Evolutionary conservation across 176 grass and related monocot genomes (phyloP).

Genomic region (Raddia guianensis): DNA sequence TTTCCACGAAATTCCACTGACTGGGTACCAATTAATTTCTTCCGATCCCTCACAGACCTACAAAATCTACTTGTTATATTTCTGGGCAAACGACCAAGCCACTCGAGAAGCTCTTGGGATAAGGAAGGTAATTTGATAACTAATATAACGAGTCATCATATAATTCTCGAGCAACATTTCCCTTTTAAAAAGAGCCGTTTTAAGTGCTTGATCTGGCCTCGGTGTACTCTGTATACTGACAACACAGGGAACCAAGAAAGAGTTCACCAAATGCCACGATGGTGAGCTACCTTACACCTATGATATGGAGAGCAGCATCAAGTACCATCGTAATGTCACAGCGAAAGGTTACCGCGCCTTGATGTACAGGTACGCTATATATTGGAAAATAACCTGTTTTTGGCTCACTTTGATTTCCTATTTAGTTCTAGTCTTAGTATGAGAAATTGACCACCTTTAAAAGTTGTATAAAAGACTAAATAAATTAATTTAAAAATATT

Average conservation of each 20-base stretch:
- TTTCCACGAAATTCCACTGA: not conserved
- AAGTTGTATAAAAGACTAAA: no score
- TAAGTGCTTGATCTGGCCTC: no score
- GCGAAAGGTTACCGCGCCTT: conserved; percentile 47
- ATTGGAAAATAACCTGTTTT: no score
- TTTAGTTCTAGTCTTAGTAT: no score
- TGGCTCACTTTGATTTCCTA: no score
- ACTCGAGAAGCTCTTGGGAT: conserved; percentile 38
- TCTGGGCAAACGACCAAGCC: conserved; percentile 44
- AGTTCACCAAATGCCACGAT: conserved; percentile 52
- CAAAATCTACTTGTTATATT: conserved; percentile 41
- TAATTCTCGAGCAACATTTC: no score
- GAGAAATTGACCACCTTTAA: no score
- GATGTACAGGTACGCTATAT: not conserved
- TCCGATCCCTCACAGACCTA: conserved; percentile 37
- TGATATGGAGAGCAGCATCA: conserved; percentile 43
- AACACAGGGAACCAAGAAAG: conserved; percentile 32
- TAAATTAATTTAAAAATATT: no score
- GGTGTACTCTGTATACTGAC: no score
- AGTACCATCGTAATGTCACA: conserved; percentile 51
- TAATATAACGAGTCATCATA: no score
- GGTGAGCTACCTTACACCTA: conserved; percentile 30
- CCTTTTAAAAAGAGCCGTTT: no score
- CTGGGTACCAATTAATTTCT: not conserved
- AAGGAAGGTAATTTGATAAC: conserved; percentile 33